Percentiles rank a stretch among this genome's conserved stretches.
Conservation (phyloP, 306 rosid genomes). For the Lupinus albus region DNA sequence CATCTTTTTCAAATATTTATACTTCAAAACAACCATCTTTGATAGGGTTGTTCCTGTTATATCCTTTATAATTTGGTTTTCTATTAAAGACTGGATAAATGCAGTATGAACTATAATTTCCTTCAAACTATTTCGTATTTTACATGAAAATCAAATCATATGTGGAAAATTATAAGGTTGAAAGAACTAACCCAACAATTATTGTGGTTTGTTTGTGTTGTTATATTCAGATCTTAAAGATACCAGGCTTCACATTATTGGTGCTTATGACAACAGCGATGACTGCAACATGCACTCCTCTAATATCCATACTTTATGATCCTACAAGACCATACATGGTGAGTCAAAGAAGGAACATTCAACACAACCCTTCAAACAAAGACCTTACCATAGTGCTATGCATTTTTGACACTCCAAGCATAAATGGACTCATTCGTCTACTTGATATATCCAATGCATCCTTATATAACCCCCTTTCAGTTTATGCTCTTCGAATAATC, state of each 20-base stretch:
- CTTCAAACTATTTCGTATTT: neutral
- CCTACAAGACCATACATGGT: constrained; percentile 84
- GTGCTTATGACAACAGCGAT: constrained; percentile 51
- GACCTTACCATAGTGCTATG: constrained; percentile 54
- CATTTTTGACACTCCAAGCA: constrained; percentile 48
- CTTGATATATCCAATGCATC: constrained; percentile 63
- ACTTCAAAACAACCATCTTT: too few relatives aligned
- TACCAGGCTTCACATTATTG: constrained; percentile 58
- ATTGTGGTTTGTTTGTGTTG: neutral
- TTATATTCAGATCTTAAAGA: constrained; percentile 51
- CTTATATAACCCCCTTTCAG: constrained; percentile 40
- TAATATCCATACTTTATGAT: constrained; percentile 66
- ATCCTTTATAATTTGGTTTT: neutral
- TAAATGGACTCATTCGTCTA: constrained; percentile 47
- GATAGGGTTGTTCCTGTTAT: too few relatives aligned
- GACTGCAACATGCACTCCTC: constrained; percentile 56
- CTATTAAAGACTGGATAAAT: neutral
- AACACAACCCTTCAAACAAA: constrained; percentile 54
- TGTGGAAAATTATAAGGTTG: neutral
- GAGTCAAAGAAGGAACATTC: constrained; percentile 68
- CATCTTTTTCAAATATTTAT: too few relatives aligned
- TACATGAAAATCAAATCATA: neutral
- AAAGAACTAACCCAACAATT: neutral
- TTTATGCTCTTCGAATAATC: constrained; percentile 52
- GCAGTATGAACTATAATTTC: too few relatives aligned